Evolutionary conservation across 2,329 filamentous ascomycete species (phyloP).

Genomic region (Rhinocladiella mackenziei): DNA sequence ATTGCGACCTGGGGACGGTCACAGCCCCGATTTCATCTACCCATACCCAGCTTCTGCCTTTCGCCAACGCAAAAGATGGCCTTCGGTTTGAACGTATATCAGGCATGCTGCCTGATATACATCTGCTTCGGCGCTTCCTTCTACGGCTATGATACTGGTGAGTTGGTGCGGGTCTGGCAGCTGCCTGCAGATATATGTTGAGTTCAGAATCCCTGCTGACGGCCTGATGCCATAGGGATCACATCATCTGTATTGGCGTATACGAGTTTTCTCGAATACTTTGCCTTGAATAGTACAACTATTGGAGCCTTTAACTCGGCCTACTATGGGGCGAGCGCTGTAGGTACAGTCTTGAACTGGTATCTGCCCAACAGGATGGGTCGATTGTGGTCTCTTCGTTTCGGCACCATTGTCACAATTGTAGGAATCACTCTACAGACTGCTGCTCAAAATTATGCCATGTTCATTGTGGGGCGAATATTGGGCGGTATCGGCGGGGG

Average conservation of each 20-base stretch:
- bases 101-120: conserved; percentile 7
- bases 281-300: conserved; percentile 2
- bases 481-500: background rate
- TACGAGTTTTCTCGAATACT: conserved; percentile 4
- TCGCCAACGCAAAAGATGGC: no score
- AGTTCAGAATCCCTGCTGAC: no score
- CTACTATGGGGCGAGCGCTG: conserved; percentile 4
- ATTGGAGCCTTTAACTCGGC: conserved; percentile 7
- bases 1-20: no score
- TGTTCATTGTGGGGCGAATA: conserved; percentile 4
- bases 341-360: conserved; percentile 4
- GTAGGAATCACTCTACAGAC: conserved; percentile 7
- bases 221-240: background rate
- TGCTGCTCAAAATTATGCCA: background rate
- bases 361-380: conserved; percentile 10
- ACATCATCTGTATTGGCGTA: conserved; percentile 8
- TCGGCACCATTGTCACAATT: background rate
- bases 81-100: no score
- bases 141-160: conserved; percentile 12
- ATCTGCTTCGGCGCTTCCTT: conserved; percentile 7
- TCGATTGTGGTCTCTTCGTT: conserved; percentile 1
- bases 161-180: background rate
- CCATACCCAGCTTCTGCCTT: no score
- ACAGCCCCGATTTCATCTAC: no score
- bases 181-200: no score